A percentile compares a stretch with the other conserved stretches of the same genome.
These are phyloP conservation scores for Ceratocystis ficicola DNA, from an alignment of 2,329 filamentous ascomycete genomes.

Conservation along the genomic window DNA sequence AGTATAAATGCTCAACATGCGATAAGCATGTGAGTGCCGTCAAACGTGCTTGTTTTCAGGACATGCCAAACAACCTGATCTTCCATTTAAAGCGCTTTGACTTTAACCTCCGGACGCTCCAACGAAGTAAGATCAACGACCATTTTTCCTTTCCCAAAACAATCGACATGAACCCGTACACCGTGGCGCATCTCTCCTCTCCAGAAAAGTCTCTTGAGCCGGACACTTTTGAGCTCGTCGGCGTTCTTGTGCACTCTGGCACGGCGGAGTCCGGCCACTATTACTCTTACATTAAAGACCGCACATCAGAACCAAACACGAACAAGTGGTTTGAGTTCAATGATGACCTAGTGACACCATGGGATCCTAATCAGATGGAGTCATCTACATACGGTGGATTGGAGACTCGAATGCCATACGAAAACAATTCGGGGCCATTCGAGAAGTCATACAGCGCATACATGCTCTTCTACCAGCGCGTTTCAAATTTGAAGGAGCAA, in stretches of 20 bases:
- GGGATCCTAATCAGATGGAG: conserved; percentile 62
- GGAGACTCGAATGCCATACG: conserved; percentile 41
- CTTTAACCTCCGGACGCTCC: conserved; percentile 63
- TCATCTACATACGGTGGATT: conserved; percentile 67
- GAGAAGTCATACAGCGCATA: conserved; percentile 80
- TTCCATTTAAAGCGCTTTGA: conserved; percentile 88
- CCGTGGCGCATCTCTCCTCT: conserved; percentile 67
- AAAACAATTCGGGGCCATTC: conserved; percentile 37
- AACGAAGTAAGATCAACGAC: conserved; percentile 89
- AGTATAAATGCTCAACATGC: conserved; percentile 91
- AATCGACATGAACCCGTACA: conserved; percentile 84
- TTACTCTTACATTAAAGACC: conserved; percentile 85
- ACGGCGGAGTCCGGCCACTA: conserved; percentile 93
- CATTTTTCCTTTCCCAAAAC: conserved; percentile 73
- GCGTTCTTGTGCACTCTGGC: conserved; percentile 83
- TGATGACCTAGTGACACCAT: conserved; percentile 66
- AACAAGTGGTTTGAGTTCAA: conserved; percentile 83
- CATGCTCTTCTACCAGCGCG: conserved; percentile 93
- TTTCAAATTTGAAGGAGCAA: conserved; percentile 47
- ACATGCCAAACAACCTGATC: conserved; percentile 85
- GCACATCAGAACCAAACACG: conserved; percentile 42
- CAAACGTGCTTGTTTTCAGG: conserved; percentile 83
- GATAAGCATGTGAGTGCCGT: conserved; percentile 84
- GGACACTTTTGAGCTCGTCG: conserved; percentile 88
- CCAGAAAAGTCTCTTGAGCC: conserved; percentile 42